Base-by-base conservation (phyloP, 495 filamentous ascomycete species). In the Penicillium lagena region DNA sequence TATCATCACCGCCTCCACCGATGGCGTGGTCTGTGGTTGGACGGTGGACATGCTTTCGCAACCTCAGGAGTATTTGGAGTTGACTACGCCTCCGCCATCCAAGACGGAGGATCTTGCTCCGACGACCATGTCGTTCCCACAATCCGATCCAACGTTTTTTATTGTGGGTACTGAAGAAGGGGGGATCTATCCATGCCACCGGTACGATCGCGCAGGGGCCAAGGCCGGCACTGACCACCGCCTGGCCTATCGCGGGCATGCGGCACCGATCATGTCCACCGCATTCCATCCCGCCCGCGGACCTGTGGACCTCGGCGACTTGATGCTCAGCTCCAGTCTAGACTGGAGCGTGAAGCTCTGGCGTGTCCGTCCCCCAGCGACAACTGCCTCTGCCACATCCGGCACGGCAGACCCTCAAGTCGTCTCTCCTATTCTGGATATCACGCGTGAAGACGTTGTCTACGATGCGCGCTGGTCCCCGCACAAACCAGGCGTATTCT, bases 311-410 rank as follows among this genome's bases (percentile, higher is more conserved):
- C 81, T 99, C n/a, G 90, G 91, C 27, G 94, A 99, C 50, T 73
- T 99, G 3, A 85, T 97, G 36, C 76, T 99, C 29, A 87, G 82
- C 15, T 81, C 84, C 10, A 86, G 82, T 35, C 71, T 97, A 10
- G 93, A 99, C 70, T 99, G 93, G 93, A 90, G 82, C 55, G 89
- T 96, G 46, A 96, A 94, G 66, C 72, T 99, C 17, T 99, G 93
- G 93, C 91, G 90, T 63, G 84, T 91, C 13, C 81, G 87, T 4
- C 83, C 93, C 2, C 66, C 73, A 11, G 75, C 77, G 13, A 77
- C 80, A 12, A 68, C 63, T 7, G 64, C 71, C 11, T 64, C 72
- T 10, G 60, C 66, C 7, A 68, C 68, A 11, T 71, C 75, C 0
- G 58, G 63, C 12, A 56, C 54, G 22, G 48, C 62, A 12, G 64